Percentiles rank a stretch among this genome's conserved stretches.
phyloP scores from a whole-genome alignment of 1,139 yeast species.

The Geotrichum histeridarum region DNA sequence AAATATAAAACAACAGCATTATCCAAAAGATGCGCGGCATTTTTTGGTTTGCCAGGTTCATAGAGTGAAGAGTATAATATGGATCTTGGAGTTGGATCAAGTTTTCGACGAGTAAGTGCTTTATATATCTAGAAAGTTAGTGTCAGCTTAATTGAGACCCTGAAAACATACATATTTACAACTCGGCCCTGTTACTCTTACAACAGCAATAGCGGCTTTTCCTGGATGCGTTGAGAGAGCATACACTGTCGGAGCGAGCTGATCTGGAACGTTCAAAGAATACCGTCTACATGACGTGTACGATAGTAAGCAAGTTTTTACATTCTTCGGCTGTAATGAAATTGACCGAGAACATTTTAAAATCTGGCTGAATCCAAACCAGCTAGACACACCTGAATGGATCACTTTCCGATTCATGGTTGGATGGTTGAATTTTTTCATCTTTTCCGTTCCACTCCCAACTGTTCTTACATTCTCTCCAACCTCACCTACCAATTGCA shows the following conservation, averaged over 20 bases:
- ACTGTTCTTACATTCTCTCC: background rate
- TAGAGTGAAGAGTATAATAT: slow-evolving; percentile 49
- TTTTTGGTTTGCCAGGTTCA: slow-evolving; percentile 21
- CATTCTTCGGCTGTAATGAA: background rate
- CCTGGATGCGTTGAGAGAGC: slow-evolving; percentile 84
- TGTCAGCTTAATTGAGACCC: background rate
- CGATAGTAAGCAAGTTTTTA: background rate
- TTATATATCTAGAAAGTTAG: slow-evolving; percentile 36
- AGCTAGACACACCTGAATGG: background rate
- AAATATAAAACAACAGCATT: slow-evolving; percentile 70
- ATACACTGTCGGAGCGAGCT: slow-evolving; percentile 62
- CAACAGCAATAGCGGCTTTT: slow-evolving; percentile 80
- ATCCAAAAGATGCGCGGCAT: slow-evolving; percentile 52
- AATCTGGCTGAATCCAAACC: background rate
- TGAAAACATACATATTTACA: slow-evolving; percentile 38
- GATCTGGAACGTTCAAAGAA: background rate
- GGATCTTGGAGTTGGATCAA: slow-evolving; percentile 46
- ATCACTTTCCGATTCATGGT: slow-evolving; percentile 1
- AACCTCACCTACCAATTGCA: background rate
- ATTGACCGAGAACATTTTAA: background rate
- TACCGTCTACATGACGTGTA: background rate
- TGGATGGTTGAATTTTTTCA: background rate
- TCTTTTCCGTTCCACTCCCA: background rate
- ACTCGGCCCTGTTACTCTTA: slow-evolving; percentile 74
- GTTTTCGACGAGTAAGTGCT: slow-evolving; percentile 43